Conservation (phyloP, 2,329 filamentous ascomycete genomes). For the Pyrenochaeta sp. region DNA sequence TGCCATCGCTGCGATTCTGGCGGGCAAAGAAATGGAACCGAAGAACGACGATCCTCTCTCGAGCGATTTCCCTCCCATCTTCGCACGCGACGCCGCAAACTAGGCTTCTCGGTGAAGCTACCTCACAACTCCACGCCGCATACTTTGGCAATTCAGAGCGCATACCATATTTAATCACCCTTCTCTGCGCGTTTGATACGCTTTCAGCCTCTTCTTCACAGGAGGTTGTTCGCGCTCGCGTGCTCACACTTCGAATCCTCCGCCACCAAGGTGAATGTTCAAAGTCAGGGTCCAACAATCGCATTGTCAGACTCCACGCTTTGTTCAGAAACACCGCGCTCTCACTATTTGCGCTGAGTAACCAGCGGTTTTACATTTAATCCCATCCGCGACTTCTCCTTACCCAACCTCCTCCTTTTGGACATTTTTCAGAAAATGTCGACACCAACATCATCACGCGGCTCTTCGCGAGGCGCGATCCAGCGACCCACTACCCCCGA, state of each 20-base stretch:
- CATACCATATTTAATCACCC: no score
- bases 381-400: background rate
- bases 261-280: constrained; percentile 12
- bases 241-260: no score
- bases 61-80: constrained; percentile 45
- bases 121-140: constrained; percentile 2
- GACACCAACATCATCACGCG: constrained; percentile 25
- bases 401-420: constrained; percentile 1
- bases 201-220: no score
- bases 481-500: constrained; percentile 28
- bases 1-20: no score
- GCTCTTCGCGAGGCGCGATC: constrained; percentile 17
- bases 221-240: no score
- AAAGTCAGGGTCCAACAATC: constrained; percentile 7
- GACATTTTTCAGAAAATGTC: constrained; percentile 28
- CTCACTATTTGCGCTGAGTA: background rate
- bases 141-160: no score
- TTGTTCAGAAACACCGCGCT: constrained; percentile 10
- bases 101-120: constrained; percentile 8
- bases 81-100: constrained; percentile 26
- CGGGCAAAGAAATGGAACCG: constrained; percentile 42
- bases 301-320: constrained; percentile 4
- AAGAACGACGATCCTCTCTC: constrained; percentile 44
- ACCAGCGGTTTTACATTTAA: background rate
- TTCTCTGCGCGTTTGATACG: no score